phyloP scores from a whole-genome alignment of 371 early-diverging fungal species.

The Saksenaea vasiformis region DNA sequence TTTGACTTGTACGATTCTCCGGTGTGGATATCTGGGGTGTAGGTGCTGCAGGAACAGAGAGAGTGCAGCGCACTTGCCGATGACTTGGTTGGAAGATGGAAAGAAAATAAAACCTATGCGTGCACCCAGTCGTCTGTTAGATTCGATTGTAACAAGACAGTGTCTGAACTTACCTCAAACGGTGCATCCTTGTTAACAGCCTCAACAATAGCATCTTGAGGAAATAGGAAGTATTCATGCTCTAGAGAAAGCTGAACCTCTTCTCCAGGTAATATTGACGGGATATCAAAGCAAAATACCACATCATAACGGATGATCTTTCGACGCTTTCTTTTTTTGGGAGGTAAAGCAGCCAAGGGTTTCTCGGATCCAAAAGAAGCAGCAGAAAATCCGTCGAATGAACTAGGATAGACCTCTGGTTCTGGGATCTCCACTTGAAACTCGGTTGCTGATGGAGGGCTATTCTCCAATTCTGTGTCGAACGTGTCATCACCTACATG shows the following conservation, averaged over 20 bases:
- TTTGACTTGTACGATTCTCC: constrained; percentile 18
- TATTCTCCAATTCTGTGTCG: not conserved
- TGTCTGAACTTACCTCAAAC: constrained; percentile 32
- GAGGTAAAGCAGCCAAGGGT: constrained; percentile 22
- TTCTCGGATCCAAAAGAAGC: not conserved
- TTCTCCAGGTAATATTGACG: constrained; percentile 2
- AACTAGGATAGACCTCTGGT: not conserved
- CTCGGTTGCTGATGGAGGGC: not conserved
- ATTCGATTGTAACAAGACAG: not conserved
- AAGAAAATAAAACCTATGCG: constrained; percentile 33
- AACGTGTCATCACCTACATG: not conserved
- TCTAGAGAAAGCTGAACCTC: constrained; percentile 10
- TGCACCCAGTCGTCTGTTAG: not conserved
- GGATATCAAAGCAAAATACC: constrained; percentile 25
- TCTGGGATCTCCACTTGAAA: not conserved
- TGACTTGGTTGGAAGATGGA: constrained; percentile 24
- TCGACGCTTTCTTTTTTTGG: constrained; percentile 43
- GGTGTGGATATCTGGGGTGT: not conserved
- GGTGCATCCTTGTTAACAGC: constrained; percentile 32
- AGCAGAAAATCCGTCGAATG: not conserved
- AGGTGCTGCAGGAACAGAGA: constrained; percentile 13
- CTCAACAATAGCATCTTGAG: constrained; percentile 51
- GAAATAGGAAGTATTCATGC: constrained; percentile 36
- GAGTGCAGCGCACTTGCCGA: constrained; percentile 12
- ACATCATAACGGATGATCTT: constrained; percentile 32